Percentiles rank a stretch among this genome's conserved stretches.
phyloP scores from a whole-genome alignment of 2,329 filamentous ascomycete genomes.

The Colletotrichum sp. region DNA sequence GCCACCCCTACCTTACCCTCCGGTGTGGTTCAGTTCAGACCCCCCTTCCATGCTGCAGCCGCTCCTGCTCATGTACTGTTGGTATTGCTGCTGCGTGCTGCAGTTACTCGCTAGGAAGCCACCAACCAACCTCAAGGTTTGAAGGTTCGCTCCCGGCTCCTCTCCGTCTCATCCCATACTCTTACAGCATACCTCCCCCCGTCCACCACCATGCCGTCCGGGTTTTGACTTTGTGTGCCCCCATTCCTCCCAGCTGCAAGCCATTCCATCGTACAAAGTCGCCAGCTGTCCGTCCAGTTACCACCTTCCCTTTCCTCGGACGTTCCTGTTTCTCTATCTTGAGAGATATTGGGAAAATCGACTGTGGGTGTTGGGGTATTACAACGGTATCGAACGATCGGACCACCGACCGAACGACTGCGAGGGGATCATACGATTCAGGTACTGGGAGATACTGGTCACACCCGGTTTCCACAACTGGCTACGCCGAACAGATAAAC shows the following conservation, averaged over 20 bases:
- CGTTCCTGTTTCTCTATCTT: neutral
- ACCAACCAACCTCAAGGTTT: constrained; percentile 16
- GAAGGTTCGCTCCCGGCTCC: constrained; percentile 21
- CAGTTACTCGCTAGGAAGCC: neutral
- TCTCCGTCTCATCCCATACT: constrained; percentile 22
- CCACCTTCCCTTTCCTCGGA: neutral
- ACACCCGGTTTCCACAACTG: neutral
- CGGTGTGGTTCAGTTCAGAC: constrained; percentile 9
- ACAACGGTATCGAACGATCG: constrained; percentile 18
- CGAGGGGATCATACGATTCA: constrained; percentile 17
- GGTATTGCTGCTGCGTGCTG: neutral
- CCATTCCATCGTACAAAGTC: constrained; percentile 16
- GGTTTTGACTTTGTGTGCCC: constrained; percentile 14
- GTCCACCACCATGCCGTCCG: constrained; percentile 8
- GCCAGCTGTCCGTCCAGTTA: constrained; percentile 1
- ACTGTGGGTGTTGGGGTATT: constrained; percentile 8
- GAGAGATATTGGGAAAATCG: neutral
- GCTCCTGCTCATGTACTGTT: neutral
- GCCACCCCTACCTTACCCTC: neutral
- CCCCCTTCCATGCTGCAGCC: neutral
- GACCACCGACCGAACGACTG: constrained; percentile 18
- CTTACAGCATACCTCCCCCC: constrained; percentile 17
- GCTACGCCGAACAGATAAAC: neutral
- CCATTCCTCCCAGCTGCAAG: constrained; percentile 2
- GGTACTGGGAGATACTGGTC: constrained; percentile 9